Conservation (phyloP, 1,139 yeast genomes). For the Taphrina confusa region DNA sequence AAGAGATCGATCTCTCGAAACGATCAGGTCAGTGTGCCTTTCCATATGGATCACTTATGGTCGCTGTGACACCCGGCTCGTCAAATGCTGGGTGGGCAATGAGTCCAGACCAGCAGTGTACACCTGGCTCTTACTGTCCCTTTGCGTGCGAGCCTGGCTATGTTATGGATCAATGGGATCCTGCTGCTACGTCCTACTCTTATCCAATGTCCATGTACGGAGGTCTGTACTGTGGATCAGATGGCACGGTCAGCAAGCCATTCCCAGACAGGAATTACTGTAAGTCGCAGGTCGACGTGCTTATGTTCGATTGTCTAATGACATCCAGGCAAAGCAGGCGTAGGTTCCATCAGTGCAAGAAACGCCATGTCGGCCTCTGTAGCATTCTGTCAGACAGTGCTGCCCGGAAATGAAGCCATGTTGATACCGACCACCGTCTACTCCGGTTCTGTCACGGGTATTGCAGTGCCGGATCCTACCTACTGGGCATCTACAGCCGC, state of each 20-base stretch:
- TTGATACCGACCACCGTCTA: constrained; percentile 73
- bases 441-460: constrained; percentile 52
- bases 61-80: constrained; percentile 58
- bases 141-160: constrained; percentile 94
- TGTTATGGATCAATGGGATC: constrained; percentile 96
- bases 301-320: too few relatives aligned
- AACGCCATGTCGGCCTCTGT: constrained; percentile 47
- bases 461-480: constrained; percentile 77
- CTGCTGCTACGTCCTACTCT: constrained; percentile 77
- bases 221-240: constrained; percentile 71
- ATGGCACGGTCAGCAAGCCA: constrained; percentile 69
- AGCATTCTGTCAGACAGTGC: constrained; percentile 87
- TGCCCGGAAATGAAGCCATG: constrained; percentile 94
- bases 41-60: constrained; percentile 66
- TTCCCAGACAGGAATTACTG: constrained; percentile 64
- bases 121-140: constrained; percentile 90
- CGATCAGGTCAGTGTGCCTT: constrained; percentile 46
- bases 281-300: too few relatives aligned
- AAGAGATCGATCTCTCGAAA: constrained; percentile 6
- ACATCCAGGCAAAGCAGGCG: constrained; percentile 54
- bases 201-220: constrained; percentile 67
- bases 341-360: constrained; percentile 63
- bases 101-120: constrained; percentile 74
- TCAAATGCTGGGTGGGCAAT: constrained; percentile 71
- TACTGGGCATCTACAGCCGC: constrained; percentile 79